These are phyloP conservation scores for Luffa aegyptiaca DNA, from an alignment of 306 rosid species.

Conservation along the genomic window DNA sequence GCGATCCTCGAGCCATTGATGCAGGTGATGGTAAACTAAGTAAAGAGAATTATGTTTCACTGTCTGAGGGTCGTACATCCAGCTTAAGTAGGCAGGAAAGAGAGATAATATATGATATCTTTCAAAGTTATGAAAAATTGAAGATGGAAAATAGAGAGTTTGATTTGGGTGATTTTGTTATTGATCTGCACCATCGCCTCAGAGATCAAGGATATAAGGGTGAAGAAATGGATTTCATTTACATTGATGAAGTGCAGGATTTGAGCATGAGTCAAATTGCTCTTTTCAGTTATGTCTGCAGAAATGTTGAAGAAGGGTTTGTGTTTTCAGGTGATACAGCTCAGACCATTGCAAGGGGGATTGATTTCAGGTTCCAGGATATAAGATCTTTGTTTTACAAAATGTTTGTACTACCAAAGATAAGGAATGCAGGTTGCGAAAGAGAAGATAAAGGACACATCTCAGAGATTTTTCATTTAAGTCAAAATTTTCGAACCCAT, in stretches of 20 bases:
- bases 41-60: constrained; percentile 31
- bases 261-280: constrained; percentile 70
- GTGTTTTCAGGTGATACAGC: constrained; percentile 82
- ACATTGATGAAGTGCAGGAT: constrained; percentile 82
- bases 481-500: constrained; percentile 67
- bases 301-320: constrained; percentile 62
- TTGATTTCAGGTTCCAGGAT: constrained; percentile 68
- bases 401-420: constrained; percentile 27
- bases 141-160: constrained; percentile 52
- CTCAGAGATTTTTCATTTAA: constrained; percentile 38
- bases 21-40: constrained; percentile 31
- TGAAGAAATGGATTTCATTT: constrained; percentile 48
- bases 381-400: constrained; percentile 47
- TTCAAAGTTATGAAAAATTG: constrained; percentile 40
- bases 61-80: constrained; percentile 37
- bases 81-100: constrained; percentile 33
- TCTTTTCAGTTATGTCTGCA: constrained; percentile 52
- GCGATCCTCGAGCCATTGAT: constrained; percentile 31
- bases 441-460: constrained; percentile 30
- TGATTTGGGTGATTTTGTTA: constrained; percentile 60
- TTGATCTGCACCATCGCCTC: constrained; percentile 45
- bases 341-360: constrained; percentile 70
- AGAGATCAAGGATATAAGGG: constrained; percentile 28
- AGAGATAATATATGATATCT: constrained; percentile 28
- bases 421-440: neutral